A percentile compares a stretch with the other conserved stretches of the same genome.
Conservation (phyloP, 768 basidiomycete genomes). For the Lepiota venenata region DNA sequence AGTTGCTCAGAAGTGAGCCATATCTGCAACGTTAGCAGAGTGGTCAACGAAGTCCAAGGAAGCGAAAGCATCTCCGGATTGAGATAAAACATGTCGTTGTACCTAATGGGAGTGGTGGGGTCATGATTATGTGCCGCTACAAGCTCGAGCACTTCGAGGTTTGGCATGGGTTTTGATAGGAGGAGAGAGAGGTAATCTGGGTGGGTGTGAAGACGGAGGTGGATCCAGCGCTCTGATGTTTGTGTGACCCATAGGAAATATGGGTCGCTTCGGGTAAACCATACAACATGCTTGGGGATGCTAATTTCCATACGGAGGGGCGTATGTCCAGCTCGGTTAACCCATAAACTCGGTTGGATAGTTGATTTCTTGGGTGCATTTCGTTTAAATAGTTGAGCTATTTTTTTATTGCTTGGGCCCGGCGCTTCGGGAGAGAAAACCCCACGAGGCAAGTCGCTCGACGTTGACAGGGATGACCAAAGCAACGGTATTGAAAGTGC, state of each 20-base stretch:
- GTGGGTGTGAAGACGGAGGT: constrained; percentile 1
- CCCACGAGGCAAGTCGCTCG: constrained; percentile 2
- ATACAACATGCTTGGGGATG: not conserved
- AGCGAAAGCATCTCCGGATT: not conserved
- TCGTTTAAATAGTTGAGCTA: not conserved
- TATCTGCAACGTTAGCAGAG: not conserved
- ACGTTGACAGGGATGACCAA: constrained; percentile 6
- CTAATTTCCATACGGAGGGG: constrained; percentile 7
- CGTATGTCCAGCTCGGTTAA: not conserved
- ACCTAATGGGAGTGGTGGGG: not conserved
- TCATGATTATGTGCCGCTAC: not conserved
- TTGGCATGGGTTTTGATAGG: constrained; percentile 3
- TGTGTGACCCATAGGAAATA: constrained; percentile 4
- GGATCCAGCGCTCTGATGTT: constrained; percentile 7
- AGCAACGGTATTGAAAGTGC: not conserved
- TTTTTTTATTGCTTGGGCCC: not conserved
- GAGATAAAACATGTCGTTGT: constrained; percentile 1
- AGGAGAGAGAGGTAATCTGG: constrained; percentile 2
- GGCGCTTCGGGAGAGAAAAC: not conserved
- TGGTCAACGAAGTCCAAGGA: constrained; percentile 5
- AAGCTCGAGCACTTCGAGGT: not conserved
- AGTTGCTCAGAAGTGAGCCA: constrained; percentile 6
- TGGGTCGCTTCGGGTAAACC: constrained; percentile 3
- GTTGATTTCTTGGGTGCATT: not conserved
- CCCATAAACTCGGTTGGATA: constrained; percentile 1